phyloP scores from a whole-genome alignment of 2,329 filamentous ascomycete species.

The Botrytis deweyae region DNA sequence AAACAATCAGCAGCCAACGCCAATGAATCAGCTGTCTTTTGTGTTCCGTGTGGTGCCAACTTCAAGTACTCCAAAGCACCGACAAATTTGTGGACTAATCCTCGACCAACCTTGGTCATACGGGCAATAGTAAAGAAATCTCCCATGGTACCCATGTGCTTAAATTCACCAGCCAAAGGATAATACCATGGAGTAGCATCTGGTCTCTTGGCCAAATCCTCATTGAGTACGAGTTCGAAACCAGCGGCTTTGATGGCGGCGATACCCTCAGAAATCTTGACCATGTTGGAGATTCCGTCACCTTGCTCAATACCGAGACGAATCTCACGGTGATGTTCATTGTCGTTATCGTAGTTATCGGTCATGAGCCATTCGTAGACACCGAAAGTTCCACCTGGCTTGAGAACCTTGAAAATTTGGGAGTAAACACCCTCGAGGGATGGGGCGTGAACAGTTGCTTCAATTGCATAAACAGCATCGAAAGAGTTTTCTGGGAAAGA shows the following conservation, averaged over 20 bases:
- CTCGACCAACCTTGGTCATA: conserved; percentile 84
- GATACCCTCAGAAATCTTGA: conserved; percentile 77
- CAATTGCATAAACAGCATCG: conserved; percentile 94
- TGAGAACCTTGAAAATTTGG: conserved; percentile 91
- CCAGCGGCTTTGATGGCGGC: conserved; percentile 83
- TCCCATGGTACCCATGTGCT: conserved; percentile 74
- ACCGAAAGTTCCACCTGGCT: conserved; percentile 92
- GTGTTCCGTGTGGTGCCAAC: conserved; percentile 77
- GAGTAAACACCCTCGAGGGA: conserved; percentile 88
- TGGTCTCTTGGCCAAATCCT: conserved; percentile 78
- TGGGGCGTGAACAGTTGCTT: conserved; percentile 94
- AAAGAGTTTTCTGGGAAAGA: conserved; percentile 88
- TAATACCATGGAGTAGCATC: conserved; percentile 91
- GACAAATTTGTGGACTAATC: conserved; percentile 72
- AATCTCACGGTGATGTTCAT: conserved; percentile 83
- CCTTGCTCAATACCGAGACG: conserved; percentile 93
- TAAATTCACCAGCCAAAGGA: conserved; percentile 81
- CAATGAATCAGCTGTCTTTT: conserved; percentile 92
- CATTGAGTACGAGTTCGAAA: conserved; percentile 78
- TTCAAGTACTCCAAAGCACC: conserved; percentile 72
- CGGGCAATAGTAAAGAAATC: conserved; percentile 82
- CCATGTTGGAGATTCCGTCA: conserved; percentile 97
- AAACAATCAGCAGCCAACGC: conserved; percentile 79
- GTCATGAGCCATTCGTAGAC: conserved; percentile 99
- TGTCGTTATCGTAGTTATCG: conserved; percentile 86